Evolutionary conservation across 352 stramenopile species (phyloP), one percentile per base, ranked within the genome.

Genomic region (Phytopythium boreale): DNA sequence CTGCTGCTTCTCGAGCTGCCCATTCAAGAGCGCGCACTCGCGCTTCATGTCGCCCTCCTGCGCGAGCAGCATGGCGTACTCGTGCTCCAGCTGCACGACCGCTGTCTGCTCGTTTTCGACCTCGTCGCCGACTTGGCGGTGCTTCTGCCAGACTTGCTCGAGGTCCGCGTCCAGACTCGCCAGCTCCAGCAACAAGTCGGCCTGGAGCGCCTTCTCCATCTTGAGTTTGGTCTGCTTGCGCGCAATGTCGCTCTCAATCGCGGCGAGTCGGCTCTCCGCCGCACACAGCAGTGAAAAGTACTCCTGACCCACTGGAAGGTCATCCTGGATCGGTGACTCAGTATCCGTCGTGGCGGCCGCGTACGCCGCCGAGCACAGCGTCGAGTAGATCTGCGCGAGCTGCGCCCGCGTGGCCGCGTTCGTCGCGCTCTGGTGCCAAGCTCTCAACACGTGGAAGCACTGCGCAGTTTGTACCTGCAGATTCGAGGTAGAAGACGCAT

Each of bases 161-260:
- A 88, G 56, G 43, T 87, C 82, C 1, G 47, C 59, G 9, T 83
- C 71, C 4, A 90, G 49, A 43, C 72, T 62, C n/a, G 67, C 44
- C 1, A 87, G 53, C 7, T 74, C 70, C 0, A 22, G 41, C 0
- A 56, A 53, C 10, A 90, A 70, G 34, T 90, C 77, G 26, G 61
- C 24, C 36, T 79, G 66, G 17, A 90, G 57, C 4, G 75, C 56
- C 5, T 75, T 61, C 56, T 88, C 81, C 81, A 90, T 87, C 1
- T 61, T 52, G 11, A 88, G 39, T 34, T 81, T 68, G 0, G 71
- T 77, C 27, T 74, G 59, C 4, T 76, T 39, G 8, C 67, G 56
- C 2, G 60, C 44, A 14, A 71, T 66, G 24, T 75, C 53, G 8
- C 19, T 5, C 2, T 64, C 46, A 29, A 55, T 57, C 19, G 46